phyloP scores from a whole-genome alignment of 805 yeast species.

The Spathaspora boniae region DNA sequence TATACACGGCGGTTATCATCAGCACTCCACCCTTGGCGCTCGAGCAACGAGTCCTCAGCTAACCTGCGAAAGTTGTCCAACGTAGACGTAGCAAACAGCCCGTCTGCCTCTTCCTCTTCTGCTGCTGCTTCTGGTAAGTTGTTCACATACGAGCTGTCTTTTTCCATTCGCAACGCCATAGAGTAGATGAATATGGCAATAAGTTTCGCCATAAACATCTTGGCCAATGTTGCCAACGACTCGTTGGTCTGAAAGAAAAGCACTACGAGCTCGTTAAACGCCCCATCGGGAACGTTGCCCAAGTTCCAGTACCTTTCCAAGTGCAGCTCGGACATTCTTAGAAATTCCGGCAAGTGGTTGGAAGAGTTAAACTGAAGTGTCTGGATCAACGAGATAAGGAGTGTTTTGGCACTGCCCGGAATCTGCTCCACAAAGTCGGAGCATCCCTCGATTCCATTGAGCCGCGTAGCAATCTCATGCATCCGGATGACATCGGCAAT shows the following conservation, averaged over 20 bases:
- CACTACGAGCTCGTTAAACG: slow-evolving; percentile 36
- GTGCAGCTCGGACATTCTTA: slow-evolving; percentile 1
- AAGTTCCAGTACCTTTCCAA: slow-evolving; percentile 21
- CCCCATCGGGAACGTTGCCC: slow-evolving; percentile 23
- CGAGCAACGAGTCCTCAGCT: neutral
- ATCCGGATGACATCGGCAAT: slow-evolving; percentile 52
- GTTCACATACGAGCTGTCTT: slow-evolving; percentile 1
- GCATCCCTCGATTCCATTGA: slow-evolving; percentile 31
- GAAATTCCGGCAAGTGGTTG: slow-evolving; percentile 8
- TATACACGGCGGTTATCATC: too few species aligned
- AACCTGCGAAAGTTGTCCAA: neutral
- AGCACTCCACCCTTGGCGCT: neutral
- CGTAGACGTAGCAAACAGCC: neutral
- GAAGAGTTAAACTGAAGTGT: too few species aligned
- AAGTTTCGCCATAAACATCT: slow-evolving; percentile 27
- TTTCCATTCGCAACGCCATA: slow-evolving; percentile 9
- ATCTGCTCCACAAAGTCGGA: slow-evolving; percentile 22
- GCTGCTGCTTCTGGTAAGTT: neutral
- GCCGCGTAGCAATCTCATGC: slow-evolving; percentile 57
- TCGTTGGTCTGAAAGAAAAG: slow-evolving; percentile 45
- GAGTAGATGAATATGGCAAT: slow-evolving; percentile 23
- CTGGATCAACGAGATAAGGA: slow-evolving; percentile 44
- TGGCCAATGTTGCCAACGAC: slow-evolving; percentile 34
- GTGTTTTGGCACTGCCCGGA: slow-evolving; percentile 25
- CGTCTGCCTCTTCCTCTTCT: neutral